Conservation (phyloP, 805 yeast genomes). For the Ogataea saltuana region DNA sequence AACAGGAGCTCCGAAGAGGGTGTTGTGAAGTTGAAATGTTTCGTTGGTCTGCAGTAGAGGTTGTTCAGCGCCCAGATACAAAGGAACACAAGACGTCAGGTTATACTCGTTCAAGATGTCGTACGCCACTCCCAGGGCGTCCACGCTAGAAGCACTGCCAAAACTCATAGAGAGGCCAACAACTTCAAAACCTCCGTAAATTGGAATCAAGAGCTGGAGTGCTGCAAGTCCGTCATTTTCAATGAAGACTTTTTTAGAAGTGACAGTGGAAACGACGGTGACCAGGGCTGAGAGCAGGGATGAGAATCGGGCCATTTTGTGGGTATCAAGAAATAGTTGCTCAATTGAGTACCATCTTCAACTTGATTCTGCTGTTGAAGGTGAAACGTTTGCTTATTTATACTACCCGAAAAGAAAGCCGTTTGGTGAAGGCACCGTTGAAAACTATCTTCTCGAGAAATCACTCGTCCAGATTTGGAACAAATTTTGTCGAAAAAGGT, state of each 20-base stretch:
- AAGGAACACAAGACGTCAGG: constrained; percentile 33
- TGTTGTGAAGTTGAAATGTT: constrained; percentile 42
- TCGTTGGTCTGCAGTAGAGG: constrained; percentile 42
- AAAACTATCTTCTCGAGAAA: too few relatives aligned
- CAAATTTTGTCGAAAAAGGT: too few relatives aligned
- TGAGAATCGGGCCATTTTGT: constrained; percentile 5
- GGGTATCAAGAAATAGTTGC: not conserved
- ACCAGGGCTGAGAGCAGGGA: constrained; percentile 2
- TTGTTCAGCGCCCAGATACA: constrained; percentile 39
- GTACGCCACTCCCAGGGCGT: constrained; percentile 39
- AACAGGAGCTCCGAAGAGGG: constrained; percentile 39
- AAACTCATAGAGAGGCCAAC: constrained; percentile 42
- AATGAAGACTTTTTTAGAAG: constrained; percentile 39
- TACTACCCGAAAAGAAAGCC: too few relatives aligned
- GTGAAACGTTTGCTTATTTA: too few relatives aligned
- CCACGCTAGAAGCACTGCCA: constrained; percentile 42
- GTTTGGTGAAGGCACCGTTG: too few relatives aligned
- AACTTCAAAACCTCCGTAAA: constrained; percentile 41
- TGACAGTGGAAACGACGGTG: constrained; percentile 4
- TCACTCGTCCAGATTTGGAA: too few relatives aligned
- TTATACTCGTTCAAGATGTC: constrained; percentile 36
- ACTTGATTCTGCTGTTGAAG: too few relatives aligned
- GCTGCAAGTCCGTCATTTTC: constrained; percentile 46
- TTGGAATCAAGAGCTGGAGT: constrained; percentile 39
- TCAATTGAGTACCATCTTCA: not conserved